Evolutionary conservation across 164 flowering plant species (phyloP).

Genomic region (Vitis labrusca): DNA sequence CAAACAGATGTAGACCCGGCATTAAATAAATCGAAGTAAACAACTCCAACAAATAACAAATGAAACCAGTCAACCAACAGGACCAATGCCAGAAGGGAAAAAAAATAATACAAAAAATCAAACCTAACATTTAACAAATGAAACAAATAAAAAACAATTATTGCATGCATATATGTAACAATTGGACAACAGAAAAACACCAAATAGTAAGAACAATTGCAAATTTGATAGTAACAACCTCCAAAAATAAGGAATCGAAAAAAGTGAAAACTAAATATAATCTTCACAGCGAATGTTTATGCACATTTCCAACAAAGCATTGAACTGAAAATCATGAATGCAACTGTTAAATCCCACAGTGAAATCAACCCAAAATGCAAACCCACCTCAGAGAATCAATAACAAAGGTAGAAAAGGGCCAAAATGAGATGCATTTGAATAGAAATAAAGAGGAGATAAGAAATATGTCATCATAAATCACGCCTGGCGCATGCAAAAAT

Average conservation of each 20-base stretch:
- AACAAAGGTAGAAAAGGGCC: not conserved
- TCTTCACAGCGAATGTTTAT: no score
- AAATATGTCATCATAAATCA: not conserved
- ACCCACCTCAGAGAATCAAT: not conserved
- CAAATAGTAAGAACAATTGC: not conserved
- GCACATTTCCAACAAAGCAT: not conserved
- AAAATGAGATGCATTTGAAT: not conserved
- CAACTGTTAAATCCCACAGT: not conserved
- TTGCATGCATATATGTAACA: not conserved
- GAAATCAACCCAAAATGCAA: not conserved
- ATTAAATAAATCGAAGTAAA: no score
- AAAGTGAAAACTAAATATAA: no score
- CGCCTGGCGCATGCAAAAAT: not conserved
- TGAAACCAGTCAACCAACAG: not conserved
- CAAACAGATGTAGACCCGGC: not conserved
- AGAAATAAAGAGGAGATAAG: not conserved
- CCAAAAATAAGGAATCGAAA: no score
- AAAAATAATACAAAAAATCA: not conserved
- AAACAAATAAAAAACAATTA: not conserved
- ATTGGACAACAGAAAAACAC: not conserved
- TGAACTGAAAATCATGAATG: not conserved
- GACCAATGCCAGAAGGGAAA: not conserved
- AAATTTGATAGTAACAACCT: not conserved
- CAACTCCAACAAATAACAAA: no score
- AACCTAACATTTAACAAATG: slow-evolving; percentile 2